Conservation (phyloP, 129 eudicot genomes). For the Escallonia herrerae region DNA sequence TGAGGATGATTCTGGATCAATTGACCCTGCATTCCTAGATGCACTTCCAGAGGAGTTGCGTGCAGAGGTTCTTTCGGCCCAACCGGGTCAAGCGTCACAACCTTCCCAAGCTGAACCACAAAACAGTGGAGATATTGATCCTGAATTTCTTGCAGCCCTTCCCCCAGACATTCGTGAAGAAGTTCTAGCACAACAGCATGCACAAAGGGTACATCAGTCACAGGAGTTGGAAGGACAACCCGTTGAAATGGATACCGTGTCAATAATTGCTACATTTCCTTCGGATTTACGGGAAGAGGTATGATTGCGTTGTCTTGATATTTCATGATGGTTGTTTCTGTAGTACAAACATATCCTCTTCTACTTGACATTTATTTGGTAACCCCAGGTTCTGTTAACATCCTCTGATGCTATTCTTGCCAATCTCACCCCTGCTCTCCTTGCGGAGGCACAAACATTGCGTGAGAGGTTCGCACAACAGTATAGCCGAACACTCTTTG, state of each 20-base stretch:
- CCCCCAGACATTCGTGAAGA: conserved; percentile 98
- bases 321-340: not conserved
- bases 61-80: conserved; percentile 91
- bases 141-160: conserved; percentile 97
- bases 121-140: conserved; percentile 85
- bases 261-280: conserved; percentile 96
- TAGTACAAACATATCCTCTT: not conserved
- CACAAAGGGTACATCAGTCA: conserved; percentile 77
- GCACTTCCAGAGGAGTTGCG: conserved; percentile 99
- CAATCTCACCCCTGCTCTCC: conserved; percentile 92
- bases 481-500: conserved; percentile 80
- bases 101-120: conserved; percentile 67
- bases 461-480: conserved; percentile 96
- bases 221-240: conserved; percentile 98
- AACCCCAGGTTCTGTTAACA: conserved; percentile 73
- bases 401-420: conserved; percentile 98
- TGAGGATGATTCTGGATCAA: conserved; percentile 54
- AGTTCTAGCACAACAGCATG: conserved; percentile 93
- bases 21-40: conserved; percentile 94
- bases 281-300: conserved; percentile 97
- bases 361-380: not conserved
- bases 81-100: conserved; percentile 61
- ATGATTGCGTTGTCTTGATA: not conserved
- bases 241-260: conserved; percentile 96
- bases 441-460: conserved; percentile 97